These are phyloP conservation scores for Penicillium glabrum DNA, from an alignment of 2,329 filamentous ascomycete species.

Conservation along the genomic window DNA sequence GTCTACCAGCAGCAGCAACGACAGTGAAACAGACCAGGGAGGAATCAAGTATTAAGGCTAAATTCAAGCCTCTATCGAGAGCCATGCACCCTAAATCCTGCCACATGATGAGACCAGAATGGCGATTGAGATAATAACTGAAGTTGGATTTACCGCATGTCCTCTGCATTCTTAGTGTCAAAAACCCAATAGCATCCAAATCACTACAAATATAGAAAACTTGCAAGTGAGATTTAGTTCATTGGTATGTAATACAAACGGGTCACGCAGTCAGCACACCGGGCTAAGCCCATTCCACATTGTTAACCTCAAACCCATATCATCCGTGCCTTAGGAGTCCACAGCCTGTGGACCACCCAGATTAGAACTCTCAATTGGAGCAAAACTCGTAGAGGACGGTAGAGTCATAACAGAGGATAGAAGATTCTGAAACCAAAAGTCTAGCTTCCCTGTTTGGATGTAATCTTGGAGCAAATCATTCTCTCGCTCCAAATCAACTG, in stretches of 20 bases:
- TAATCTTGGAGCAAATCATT: conserved; percentile 64
- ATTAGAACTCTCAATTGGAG: background rate
- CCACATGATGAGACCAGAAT: background rate
- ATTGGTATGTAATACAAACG: conserved; percentile 2
- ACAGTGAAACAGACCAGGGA: conserved; percentile 12
- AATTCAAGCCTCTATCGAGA: background rate
- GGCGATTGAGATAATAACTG: background rate
- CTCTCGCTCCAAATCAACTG: conserved; percentile 71
- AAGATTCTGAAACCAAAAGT: conserved; percentile 61
- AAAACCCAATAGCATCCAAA: background rate
- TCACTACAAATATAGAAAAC: background rate
- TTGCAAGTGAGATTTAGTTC: background rate
- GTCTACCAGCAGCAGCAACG: conserved; percentile 49
- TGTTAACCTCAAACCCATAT: conserved; percentile 1
- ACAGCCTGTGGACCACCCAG: background rate
- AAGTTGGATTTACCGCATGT: background rate
- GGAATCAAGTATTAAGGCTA: conserved; percentile 7
- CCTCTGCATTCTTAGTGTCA: background rate
- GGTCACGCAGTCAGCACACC: background rate
- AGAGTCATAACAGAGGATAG: conserved; percentile 19
- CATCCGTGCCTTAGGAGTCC: conserved; percentile 1
- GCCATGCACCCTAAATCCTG: background rate
- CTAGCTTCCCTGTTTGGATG: conserved; percentile 67
- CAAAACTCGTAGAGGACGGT: background rate
- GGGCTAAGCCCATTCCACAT: background rate